Conservation (phyloP, 306 rosid species). For the Herpetospermum pedunculosum region DNA sequence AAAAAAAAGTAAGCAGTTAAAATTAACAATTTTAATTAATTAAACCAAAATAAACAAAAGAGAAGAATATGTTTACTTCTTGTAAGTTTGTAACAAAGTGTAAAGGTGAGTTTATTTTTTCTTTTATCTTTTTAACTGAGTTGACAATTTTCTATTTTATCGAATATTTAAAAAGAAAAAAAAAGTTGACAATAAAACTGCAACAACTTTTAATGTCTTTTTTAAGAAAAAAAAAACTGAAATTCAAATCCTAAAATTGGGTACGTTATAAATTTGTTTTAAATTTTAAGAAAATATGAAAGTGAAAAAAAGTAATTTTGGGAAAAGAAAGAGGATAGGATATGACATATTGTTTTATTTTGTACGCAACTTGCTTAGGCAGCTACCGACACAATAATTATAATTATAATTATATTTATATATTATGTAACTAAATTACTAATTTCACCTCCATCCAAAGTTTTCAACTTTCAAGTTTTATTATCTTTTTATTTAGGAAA, state of each 20-base stretch:
- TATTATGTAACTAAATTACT: not conserved
- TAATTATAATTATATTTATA: too few relatives aligned
- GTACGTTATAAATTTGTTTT: not conserved
- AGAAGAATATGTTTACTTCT: not conserved
- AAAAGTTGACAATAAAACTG: not conserved
- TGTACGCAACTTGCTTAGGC: not conserved
- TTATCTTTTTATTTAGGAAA: not conserved
- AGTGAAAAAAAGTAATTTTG: not conserved
- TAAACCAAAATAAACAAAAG: not conserved
- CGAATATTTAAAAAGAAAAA: too few relatives aligned
- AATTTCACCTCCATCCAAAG: not conserved
- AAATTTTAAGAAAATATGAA: not conserved
- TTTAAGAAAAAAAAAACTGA: not conserved
- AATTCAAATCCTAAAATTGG: not conserved
- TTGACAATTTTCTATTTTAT: too few relatives aligned
- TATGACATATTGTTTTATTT: not conserved
- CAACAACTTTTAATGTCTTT: not conserved
- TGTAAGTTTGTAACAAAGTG: not conserved
- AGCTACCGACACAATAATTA: not conserved
- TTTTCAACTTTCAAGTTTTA: not conserved
- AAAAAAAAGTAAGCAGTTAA: too few relatives aligned
- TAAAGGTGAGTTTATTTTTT: not conserved
- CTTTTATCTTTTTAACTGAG: too few relatives aligned
- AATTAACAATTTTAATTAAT: not conserved
- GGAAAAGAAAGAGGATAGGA: not conserved